Base-by-base conservation (phyloP, 2,329 filamentous ascomycete genomes). In the Calonectria pauciramosa region DNA sequence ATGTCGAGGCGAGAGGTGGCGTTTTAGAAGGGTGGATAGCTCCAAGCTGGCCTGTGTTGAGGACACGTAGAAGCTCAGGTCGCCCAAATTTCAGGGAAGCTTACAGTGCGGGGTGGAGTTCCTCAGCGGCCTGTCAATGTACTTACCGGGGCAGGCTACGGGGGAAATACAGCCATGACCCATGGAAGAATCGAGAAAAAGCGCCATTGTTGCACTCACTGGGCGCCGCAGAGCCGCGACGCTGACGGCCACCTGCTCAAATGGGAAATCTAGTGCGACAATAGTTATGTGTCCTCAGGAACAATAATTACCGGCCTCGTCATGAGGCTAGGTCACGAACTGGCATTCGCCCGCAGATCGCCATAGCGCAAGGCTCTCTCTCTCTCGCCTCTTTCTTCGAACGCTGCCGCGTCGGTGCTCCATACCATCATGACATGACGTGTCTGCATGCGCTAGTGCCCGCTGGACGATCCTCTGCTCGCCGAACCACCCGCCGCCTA, bases 41-140 rank as follows among this genome's bases (percentile, higher is more conserved):
- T 80, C 65, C 41, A 77, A 66, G 66, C 51, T 72, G 65, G 59
- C 72, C 78, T 75, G 76, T 78, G 74, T 82, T 83, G 78, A 83
- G 82, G 82, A 84, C 82, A 84, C 82, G 82, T 84, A 84, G 82
- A 82, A 82, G 78, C 76, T 81, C 71, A 63, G 76, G 78, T 71
- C 75, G 71, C 76, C 75, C 77, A 74, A 78, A 79, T 75, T 75
- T 81, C 73, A 79, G 81, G 79, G 79, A 79, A 80, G 77, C 79
- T 76, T 70, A 70, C 75, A 74, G 79, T 75, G 75, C 75, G 73
- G 74, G 73, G 76, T 72, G 52, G 74, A 74, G 78, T 72, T 60
- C 49, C 26, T 56, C 49, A 73, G 77, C 65, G 72, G 77, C 70
- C 70, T 70, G 38, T 36, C 38, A 56, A 68, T 71, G 68, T 77